Evolutionary conservation across 2,329 filamentous ascomycete genomes (phyloP), one percentile per base, ranked within the genome.

Genomic region (Apiospora arundinis): DNA sequence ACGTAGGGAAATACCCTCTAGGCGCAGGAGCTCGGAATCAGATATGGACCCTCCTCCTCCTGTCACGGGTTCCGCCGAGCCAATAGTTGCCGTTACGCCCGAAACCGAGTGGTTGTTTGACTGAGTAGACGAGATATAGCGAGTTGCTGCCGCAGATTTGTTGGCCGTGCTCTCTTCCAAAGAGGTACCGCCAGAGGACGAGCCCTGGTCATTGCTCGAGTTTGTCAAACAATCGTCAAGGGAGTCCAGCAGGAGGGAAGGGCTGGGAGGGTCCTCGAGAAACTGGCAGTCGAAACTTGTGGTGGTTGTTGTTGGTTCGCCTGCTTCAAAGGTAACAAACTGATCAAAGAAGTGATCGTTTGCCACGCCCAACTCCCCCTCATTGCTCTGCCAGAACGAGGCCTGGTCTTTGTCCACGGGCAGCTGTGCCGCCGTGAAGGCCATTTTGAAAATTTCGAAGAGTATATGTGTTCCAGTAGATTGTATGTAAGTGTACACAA

Each of bases 1-100:
- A 48, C 82, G 81, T 37, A 86, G 74, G n/a, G 83, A 84, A 73
- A 87, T 86, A n/a, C 82, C 82, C 74, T 86, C 84, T 2, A 87
- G 80, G 42, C 81, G 80, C 11, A 85, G 80, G n/a, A 87, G 79
- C 74, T 86, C 85, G 48, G 83, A 83, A 73, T 87, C 84, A 4
- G 85, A 86, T 77, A 86, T 83, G 71, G 83, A 84, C 32, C 78
- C 81, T 18, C 79, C 81, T 18, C 79, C 78, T 49, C 78, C 78
- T 16, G 80, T 72, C 68, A 80, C 66, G 40, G 79, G 76, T 18
- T 80, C 77, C 63, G 66, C 69, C 6, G 72, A 70, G 65, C 74
- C 65, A 25, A 76, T 68, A 67, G 74, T 69, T 14, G 18, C n/a
- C n/a, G 67, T 16, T 45, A 45, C 42, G 42, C 42, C 68, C 28